These are phyloP conservation scores for Notholithocarpus densiflorus DNA, from an alignment of 306 rosid genomes.

Conservation along the genomic window DNA sequence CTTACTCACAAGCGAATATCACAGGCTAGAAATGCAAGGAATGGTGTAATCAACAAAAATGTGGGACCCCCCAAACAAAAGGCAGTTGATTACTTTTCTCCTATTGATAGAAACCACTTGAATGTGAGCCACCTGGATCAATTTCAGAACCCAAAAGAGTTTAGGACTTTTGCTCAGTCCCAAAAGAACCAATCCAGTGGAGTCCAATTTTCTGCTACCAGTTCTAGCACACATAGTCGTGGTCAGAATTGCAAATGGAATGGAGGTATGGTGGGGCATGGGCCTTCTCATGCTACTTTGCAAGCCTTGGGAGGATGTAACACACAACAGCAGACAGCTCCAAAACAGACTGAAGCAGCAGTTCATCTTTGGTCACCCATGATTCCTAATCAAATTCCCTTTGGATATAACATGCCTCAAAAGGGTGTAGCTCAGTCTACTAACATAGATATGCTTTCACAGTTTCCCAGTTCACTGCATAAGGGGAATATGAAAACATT, in stretches of 20 bases:
- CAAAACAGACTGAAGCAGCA: conserved; percentile 53
- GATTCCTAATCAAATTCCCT: conserved; percentile 40
- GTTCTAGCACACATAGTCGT: conserved; percentile 48
- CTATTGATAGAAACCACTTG: conserved; percentile 34
- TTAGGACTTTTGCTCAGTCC: conserved; percentile 47
- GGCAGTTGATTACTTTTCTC: conserved; percentile 44
- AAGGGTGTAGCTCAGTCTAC: conserved; percentile 55
- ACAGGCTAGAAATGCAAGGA: conserved; percentile 43
- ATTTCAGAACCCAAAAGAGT: conserved; percentile 38
- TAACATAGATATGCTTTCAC: conserved; percentile 38
- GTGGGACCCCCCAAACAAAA: conserved; percentile 50
- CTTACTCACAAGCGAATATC: conserved; percentile 40
- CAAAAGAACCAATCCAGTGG: conserved; percentile 55
- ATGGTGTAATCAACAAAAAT: conserved; percentile 36
- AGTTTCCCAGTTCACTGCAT: conserved; percentile 37
- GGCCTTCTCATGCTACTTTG: conserved; percentile 42
- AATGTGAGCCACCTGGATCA: conserved; percentile 38
- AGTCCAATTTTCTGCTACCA: conserved; percentile 48
- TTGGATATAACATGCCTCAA: conserved; percentile 43
- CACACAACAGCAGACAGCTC: conserved; percentile 46
- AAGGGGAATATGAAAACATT: conserved; percentile 35
- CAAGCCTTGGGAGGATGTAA: conserved; percentile 58
- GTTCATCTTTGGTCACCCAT: conserved; percentile 61
- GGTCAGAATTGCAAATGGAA: conserved; percentile 49
- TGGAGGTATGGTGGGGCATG: conserved; percentile 42